A percentile compares a stretch with the other conserved stretches of the same genome.
These are phyloP conservation scores for Escovopsis sp. DNA, from an alignment of 2,329 filamentous ascomycete genomes.

Conservation along the genomic window DNA sequence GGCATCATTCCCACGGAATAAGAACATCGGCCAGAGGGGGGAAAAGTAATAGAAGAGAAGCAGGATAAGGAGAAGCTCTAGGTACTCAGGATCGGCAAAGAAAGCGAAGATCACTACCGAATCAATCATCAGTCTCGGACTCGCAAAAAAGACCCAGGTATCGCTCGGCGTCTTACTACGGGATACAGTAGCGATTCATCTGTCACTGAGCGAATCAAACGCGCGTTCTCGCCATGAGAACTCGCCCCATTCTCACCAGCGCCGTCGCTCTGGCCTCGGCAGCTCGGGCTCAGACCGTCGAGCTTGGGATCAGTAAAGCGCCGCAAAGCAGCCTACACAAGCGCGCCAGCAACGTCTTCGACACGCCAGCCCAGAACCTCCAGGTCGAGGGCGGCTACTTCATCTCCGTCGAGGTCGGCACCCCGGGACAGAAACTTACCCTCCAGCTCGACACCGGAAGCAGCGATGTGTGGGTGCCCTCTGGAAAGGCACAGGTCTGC, in stretches of 20 bases:
- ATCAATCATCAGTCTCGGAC: no score
- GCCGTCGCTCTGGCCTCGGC: constrained; percentile 5
- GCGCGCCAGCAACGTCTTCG: constrained; percentile 23
- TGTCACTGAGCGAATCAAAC: no score
- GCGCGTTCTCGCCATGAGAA: constrained; percentile 5
- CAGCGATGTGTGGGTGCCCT: constrained; percentile 47
- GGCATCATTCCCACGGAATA: no score
- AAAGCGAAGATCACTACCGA: no score
- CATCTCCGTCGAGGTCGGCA: constrained; percentile 39
- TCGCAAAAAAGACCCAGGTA: no score
- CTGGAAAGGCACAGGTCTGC: constrained; percentile 24
- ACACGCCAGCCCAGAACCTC: constrained; percentile 30
- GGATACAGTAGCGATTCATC: no score
- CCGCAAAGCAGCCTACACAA: constrained; percentile 16
- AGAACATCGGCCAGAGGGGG: no score
- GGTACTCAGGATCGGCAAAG: no score
- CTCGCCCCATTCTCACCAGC: constrained; percentile 3
- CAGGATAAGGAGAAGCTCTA: no score
- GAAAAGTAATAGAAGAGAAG: no score
- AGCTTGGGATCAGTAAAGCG: constrained; percentile 30
- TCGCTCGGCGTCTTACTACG: no score
- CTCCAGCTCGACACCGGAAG: constrained; percentile 51
- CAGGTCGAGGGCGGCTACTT: constrained; percentile 35
- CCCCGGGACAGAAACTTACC: constrained; percentile 37
- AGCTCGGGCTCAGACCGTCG: constrained; percentile 22